phyloP scores from a whole-genome alignment of 140 eudicot genomes.

The Flaveria floridana region DNA sequence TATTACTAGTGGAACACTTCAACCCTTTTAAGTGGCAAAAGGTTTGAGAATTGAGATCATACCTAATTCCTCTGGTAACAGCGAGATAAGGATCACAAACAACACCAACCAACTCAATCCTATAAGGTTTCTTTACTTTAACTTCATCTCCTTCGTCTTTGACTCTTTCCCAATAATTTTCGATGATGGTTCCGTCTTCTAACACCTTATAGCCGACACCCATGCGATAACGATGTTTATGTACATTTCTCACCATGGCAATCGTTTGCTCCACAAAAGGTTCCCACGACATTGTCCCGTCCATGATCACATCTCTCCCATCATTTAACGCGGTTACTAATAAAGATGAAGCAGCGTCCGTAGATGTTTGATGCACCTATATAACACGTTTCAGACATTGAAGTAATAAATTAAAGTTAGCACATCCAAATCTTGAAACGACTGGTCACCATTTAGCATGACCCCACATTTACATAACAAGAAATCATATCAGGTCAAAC shows the following conservation, averaged over 20 bases:
- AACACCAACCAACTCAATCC: slow-evolving; percentile 94
- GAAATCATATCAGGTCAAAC: background rate
- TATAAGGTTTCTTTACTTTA: slow-evolving; percentile 59
- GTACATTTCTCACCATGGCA: slow-evolving; percentile 77
- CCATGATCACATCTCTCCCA: slow-evolving; percentile 98
- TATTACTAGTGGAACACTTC: background rate
- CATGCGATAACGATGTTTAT: slow-evolving; percentile 79
- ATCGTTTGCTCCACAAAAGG: slow-evolving; percentile 91
- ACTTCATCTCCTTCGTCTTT: slow-evolving; percentile 20
- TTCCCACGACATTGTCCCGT: slow-evolving; percentile 91
- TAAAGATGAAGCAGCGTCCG: slow-evolving; percentile 87
- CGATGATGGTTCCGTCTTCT: slow-evolving; percentile 65
- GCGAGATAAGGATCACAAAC: slow-evolving; percentile 92
- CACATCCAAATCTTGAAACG: background rate
- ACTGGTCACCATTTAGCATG: background rate
- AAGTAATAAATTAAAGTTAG: background rate
- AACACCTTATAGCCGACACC: slow-evolving; percentile 82
- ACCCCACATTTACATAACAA: background rate
- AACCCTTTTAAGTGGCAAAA: background rate
- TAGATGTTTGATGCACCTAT: slow-evolving; percentile 91
- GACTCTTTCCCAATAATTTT: slow-evolving; percentile 72
- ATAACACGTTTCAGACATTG: background rate
- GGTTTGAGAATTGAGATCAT: background rate
- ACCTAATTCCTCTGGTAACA: slow-evolving; percentile 96
- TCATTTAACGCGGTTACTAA: slow-evolving; percentile 93